These are phyloP conservation scores for Lepiota venenata DNA, from an alignment of 768 basidiomycete genomes.

Conservation along the genomic window DNA sequence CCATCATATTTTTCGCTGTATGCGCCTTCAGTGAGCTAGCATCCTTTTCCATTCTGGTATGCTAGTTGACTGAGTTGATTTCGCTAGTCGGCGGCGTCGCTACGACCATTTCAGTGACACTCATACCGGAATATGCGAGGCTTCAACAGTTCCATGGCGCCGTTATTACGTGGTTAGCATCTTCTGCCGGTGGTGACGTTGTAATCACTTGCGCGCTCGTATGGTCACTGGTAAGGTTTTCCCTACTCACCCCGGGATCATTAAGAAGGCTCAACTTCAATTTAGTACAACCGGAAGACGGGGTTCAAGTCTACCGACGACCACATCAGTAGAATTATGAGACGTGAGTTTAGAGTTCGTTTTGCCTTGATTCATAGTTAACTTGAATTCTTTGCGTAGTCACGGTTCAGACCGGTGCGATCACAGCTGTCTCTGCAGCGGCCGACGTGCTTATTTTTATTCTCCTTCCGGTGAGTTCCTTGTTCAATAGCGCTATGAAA, in stretches of 20 bases:
- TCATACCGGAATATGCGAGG: slow-evolving; percentile 4
- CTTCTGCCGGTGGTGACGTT: slow-evolving; percentile 40
- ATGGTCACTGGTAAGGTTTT: slow-evolving; percentile 33
- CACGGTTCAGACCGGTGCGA: slow-evolving; percentile 41
- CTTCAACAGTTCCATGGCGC: slow-evolving; percentile 26
- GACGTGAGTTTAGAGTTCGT: slow-evolving; percentile 7
- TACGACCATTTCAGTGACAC: slow-evolving; percentile 5
- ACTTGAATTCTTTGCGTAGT: no score
- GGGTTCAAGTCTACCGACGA: slow-evolving; percentile 40
- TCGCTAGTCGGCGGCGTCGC: background rate
- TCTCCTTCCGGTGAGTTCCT: slow-evolving; percentile 17
- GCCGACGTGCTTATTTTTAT: slow-evolving; percentile 27
- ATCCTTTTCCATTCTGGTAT: background rate
- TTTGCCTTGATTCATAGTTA: no score
- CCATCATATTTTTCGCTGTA: slow-evolving; percentile 26
- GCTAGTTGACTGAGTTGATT: background rate
- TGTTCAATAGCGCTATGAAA: background rate
- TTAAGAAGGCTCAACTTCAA: slow-evolving; percentile 17
- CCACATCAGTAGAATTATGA: slow-evolving; percentile 31
- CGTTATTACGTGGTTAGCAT: slow-evolving; percentile 40
- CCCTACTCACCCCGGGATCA: slow-evolving; percentile 17
- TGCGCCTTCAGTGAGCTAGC: slow-evolving; percentile 27
- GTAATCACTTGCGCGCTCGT: slow-evolving; percentile 43
- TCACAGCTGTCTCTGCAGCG: slow-evolving; percentile 27
- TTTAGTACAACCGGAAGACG: slow-evolving; percentile 32